Evolutionary conservation across 441 rosid species (phyloP).

Genomic region (Eugenia klotzschiana): DNA sequence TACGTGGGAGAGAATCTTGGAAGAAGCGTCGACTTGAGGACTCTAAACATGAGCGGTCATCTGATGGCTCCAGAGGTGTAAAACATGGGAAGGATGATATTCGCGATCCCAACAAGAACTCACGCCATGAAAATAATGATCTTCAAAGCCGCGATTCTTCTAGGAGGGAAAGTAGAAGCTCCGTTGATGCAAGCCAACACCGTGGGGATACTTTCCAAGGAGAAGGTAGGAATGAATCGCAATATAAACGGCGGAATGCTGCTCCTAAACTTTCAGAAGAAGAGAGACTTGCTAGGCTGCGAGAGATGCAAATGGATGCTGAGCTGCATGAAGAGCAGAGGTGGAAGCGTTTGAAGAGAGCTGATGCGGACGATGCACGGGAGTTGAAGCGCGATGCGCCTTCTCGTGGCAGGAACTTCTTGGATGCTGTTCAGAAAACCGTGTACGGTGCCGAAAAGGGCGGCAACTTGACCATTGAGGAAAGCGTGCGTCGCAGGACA

Average conservation of each 20-base stretch:
- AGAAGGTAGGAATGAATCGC: slow-evolving; percentile 13
- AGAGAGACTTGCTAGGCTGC: slow-evolving; percentile 65
- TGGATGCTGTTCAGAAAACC: slow-evolving; percentile 67
- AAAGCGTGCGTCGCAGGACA: slow-evolving; percentile 75
- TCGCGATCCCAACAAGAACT: slow-evolving; percentile 17
- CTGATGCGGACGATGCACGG: slow-evolving; percentile 56
- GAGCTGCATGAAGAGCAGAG: slow-evolving; percentile 82
- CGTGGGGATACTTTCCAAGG: neutral
- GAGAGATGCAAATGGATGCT: slow-evolving; percentile 73
- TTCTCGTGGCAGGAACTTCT: slow-evolving; percentile 46
- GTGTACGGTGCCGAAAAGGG: slow-evolving; percentile 80
- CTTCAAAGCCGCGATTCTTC: slow-evolving; percentile 10
- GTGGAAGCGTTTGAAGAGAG: slow-evolving; percentile 74
- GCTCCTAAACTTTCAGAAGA: slow-evolving; percentile 64
- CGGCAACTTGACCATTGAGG: slow-evolving; percentile 78
- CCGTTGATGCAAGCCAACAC: neutral
- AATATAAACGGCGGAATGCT: slow-evolving; percentile 18
- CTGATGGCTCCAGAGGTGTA: slow-evolving; percentile 4
- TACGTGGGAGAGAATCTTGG: slow-evolving; percentile 14
- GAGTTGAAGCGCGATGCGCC: slow-evolving; percentile 34
- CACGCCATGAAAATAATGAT: slow-evolving; percentile 17
- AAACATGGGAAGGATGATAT: slow-evolving; percentile 12
- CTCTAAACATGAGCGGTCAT: slow-evolving; percentile 18
- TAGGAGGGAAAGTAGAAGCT: slow-evolving; percentile 12
- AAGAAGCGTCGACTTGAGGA: slow-evolving; percentile 13